Conservation (phyloP, 805 yeast species). For the Kockiozyma suomiensis region DNA sequence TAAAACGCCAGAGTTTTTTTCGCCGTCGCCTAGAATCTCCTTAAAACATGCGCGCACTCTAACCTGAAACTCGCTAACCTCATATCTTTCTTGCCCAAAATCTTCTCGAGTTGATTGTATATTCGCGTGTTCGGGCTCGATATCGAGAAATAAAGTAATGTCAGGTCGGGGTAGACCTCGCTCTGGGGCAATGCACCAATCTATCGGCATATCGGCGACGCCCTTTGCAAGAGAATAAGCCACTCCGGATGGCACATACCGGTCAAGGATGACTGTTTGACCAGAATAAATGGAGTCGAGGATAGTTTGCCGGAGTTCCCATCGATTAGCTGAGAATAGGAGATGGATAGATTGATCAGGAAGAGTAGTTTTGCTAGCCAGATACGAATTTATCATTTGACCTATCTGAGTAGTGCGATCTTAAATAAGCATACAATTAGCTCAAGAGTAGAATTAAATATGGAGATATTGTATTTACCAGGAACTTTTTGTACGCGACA, state of each 20-base stretch:
- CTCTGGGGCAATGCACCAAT: conserved; percentile 86
- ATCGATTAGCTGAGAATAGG: conserved; percentile 87
- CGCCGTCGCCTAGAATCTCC: conserved; percentile 13
- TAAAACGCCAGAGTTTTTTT: conserved; percentile 2
- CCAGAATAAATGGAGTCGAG: conserved; percentile 54
- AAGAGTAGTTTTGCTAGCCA: conserved; percentile 53
- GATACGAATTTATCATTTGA: conserved; percentile 68
- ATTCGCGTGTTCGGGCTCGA: conserved; percentile 49
- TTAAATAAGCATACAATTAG: neutral
- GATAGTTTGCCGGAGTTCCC: conserved; percentile 72
- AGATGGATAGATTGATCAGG: conserved; percentile 84
- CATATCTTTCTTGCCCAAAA: conserved; percentile 95
- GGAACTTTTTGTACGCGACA: conserved; percentile 76
- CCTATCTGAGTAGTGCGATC: conserved; percentile 86
- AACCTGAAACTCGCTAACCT: conserved; percentile 70
- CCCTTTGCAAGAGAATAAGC: conserved; percentile 87
- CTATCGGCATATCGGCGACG: conserved; percentile 52
- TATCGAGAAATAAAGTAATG: conserved; percentile 71
- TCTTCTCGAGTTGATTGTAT: conserved; percentile 58
- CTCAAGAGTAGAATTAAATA: too few species aligned
- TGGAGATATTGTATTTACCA: conserved; percentile 13
- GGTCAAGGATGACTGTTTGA: conserved; percentile 66
- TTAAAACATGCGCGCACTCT: conserved; percentile 65
- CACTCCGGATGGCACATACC: conserved; percentile 90
- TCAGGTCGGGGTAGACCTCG: conserved; percentile 87